A percentile compares a stretch with the other conserved stretches of the same genome.
Conservation (phyloP, 495 filamentous ascomycete species). For the Talaromyces thailandensis region DNA sequence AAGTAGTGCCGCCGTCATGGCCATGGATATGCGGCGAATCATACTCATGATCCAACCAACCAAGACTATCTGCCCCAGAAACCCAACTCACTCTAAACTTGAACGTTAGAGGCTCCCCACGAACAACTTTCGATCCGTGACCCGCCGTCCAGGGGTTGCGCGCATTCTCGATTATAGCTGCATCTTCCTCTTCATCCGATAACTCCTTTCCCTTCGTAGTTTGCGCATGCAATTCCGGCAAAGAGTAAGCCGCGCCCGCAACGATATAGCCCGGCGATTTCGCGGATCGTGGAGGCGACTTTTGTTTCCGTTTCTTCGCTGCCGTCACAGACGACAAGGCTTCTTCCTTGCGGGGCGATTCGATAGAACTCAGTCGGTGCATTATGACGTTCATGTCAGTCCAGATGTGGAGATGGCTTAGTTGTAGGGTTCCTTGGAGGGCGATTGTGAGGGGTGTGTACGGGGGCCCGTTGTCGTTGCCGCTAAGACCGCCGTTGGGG, state of each 20-base stretch:
- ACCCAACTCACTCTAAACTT: constrained; percentile 82
- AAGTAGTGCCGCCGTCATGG: background rate
- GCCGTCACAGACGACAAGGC: background rate
- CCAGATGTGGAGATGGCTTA: constrained; percentile 82
- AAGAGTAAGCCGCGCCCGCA: constrained; percentile 78
- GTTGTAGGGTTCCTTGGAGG: constrained; percentile 78
- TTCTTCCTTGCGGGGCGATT: constrained; percentile 12
- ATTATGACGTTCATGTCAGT: constrained; percentile 81
- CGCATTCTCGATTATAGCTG: constrained; percentile 28
- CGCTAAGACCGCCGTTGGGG: background rate
- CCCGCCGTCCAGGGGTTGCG: constrained; percentile 37
- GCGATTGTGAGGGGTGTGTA: constrained; percentile 72
- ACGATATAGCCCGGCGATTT: constrained; percentile 57
- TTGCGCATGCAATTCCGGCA: constrained; percentile 53
- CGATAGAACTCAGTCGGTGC: constrained; percentile 51
- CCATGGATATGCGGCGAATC: constrained; percentile 14
- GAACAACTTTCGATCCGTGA: constrained; percentile 58
- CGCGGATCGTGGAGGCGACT: background rate
- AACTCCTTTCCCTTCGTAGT: constrained; percentile 29
- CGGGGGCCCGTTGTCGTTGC: constrained; percentile 16
- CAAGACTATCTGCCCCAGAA: constrained; percentile 50
- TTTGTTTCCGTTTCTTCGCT: constrained; percentile 2
- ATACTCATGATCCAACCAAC: constrained; percentile 27
- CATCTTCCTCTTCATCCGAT: constrained; percentile 21
- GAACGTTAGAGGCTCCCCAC: constrained; percentile 77